Conservation (phyloP, 192 early-diverging fungal genomes). For the Coemansia sp. region DNA sequence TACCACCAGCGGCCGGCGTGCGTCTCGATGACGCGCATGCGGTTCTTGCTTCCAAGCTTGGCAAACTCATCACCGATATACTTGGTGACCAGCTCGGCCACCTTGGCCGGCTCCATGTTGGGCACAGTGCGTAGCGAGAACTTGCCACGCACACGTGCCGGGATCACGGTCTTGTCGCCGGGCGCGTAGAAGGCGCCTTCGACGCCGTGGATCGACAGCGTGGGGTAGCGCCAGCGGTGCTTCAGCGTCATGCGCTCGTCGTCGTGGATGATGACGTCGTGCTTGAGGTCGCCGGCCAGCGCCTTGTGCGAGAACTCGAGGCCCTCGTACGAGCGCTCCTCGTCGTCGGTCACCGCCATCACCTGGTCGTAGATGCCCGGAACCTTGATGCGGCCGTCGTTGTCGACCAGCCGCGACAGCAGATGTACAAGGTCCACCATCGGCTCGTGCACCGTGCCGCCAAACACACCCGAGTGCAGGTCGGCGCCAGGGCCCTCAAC, state of each 20-base stretch:
- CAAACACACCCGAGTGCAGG: constrained; percentile 96
- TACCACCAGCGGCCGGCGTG: constrained; percentile 93
- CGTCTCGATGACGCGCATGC: constrained; percentile 65
- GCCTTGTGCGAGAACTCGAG: constrained; percentile 70
- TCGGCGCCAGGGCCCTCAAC: constrained; percentile 85
- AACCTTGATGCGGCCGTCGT: constrained; percentile 85
- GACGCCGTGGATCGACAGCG: constrained; percentile 94
- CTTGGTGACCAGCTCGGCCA: constrained; percentile 71
- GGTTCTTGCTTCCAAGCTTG: constrained; percentile 90
- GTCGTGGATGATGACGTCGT: constrained; percentile 73
- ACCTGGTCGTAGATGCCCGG: constrained; percentile 94
- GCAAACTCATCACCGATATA: constrained; percentile 82
- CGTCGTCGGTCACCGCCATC: constrained; percentile 76
- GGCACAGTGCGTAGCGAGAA: constrained; percentile 97
- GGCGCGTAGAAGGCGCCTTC: constrained; percentile 94
- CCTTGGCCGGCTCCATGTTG: constrained; percentile 83
- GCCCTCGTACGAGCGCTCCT: constrained; percentile 76
- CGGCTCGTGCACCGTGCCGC: constrained; percentile 93
- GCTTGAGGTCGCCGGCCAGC: constrained; percentile 72
- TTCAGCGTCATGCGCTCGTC: constrained; percentile 79
- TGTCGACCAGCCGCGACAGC: constrained; percentile 80
- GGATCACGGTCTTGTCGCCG: constrained; percentile 97
- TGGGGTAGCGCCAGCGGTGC: constrained; percentile 93
- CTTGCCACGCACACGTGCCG: constrained; percentile 93
- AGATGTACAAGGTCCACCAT: constrained; percentile 92